Conservation (phyloP, 306 rosid genomes). For the Pachyrhizus erosus region DNA sequence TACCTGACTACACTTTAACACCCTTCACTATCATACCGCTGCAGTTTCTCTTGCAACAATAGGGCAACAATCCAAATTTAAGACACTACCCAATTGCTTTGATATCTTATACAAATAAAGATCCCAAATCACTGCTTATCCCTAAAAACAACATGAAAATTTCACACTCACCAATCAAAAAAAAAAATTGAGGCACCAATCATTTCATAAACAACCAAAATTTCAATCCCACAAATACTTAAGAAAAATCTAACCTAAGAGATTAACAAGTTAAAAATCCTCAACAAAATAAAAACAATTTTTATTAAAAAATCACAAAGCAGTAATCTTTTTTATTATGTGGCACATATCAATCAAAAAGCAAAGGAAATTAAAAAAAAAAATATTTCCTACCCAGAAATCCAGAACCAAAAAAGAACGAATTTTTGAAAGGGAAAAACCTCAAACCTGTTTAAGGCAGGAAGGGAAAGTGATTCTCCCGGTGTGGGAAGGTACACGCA, state of each 20-base stretch:
- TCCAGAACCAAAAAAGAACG: not conserved
- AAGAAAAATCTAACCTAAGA: not conserved
- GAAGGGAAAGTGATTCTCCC: conserved; percentile 95
- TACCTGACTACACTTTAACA: not conserved
- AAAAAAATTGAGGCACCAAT: not conserved
- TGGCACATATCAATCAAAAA: not conserved
- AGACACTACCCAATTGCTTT: not conserved
- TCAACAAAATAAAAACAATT: not conserved
- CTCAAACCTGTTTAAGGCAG: conserved; percentile 85
- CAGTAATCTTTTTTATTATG: not conserved
- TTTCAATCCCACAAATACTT: not conserved
- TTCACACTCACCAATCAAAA: conserved; percentile 23
- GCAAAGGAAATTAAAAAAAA: not conserved
- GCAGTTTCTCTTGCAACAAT: conserved; percentile 14
- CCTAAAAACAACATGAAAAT: conserved; percentile 28
- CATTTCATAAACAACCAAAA: not conserved
- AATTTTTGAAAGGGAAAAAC: not conserved
- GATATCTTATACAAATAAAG: not conserved
- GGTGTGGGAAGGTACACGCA: conserved; percentile 48
- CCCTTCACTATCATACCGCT: not conserved
- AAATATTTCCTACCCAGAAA: not conserved
- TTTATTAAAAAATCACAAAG: not conserved
- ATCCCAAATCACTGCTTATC: conserved; percentile 33
- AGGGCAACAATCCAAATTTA: conserved; percentile 9
- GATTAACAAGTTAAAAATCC: not conserved